These are phyloP conservation scores for Eucalyptus tenuipes DNA, from an alignment of 345 rosid species.

Conservation along the genomic window DNA sequence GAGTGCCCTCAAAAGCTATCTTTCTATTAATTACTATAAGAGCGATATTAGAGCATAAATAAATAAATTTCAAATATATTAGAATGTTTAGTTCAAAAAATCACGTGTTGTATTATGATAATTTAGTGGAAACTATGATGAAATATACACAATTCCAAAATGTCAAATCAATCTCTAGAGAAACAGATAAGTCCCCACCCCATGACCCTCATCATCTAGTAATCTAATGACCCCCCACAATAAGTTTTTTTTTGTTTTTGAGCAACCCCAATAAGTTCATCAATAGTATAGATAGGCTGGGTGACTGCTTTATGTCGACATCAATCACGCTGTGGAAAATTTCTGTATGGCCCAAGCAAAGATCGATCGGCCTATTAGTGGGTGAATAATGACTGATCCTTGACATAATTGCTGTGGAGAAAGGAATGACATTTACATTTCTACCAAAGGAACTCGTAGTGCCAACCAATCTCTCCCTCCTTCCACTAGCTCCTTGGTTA, in stretches of 20 bases:
- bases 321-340: neutral
- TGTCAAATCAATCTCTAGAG: neutral
- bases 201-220: neutral
- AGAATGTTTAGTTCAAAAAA: fast-evolving
- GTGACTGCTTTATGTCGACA: neutral
- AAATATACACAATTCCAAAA: fast-evolving
- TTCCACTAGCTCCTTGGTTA: neutral
- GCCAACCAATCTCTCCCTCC: neutral
- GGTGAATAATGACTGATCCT: neutral
- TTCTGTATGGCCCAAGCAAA: neutral
- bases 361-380: neutral
- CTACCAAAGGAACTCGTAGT: neutral
- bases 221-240: neutral
- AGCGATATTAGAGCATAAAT: neutral
- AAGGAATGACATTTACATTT: neutral
- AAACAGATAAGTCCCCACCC: neutral
- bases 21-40: neutral
- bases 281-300: neutral
- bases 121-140: neutral
- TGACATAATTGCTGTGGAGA: neutral
- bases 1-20: neutral
- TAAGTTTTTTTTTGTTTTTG: too few species aligned
- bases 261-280: neutral
- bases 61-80: neutral
- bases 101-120: neutral